Evolutionary conservation across 768 basidiomycete species (phyloP).

Genomic region (Scleroderma bovista): DNA sequence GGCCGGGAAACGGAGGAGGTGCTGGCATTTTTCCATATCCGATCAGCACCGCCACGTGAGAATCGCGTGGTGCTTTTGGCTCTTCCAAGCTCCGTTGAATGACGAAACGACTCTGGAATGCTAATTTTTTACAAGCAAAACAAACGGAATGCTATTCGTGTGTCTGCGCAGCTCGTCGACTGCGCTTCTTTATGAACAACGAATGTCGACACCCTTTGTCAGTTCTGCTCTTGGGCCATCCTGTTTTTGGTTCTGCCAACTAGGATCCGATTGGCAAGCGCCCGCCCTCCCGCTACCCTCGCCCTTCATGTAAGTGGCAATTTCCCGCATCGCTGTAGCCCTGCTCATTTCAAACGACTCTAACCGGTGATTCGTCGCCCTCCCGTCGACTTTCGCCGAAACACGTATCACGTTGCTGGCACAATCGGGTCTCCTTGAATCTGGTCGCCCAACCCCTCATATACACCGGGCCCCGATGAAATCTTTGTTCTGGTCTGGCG

Average conservation of each 20-base stretch:
- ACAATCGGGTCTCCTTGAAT: too few relatives aligned
- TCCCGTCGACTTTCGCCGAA: not conserved
- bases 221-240: too few relatives aligned
- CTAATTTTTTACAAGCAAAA: too few relatives aligned
- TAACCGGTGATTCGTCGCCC: not conserved
- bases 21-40: not conserved
- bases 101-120: too few relatives aligned
- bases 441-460: too few relatives aligned
- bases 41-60: conserved; percentile 4
- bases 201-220: not conserved
- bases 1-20: not conserved
- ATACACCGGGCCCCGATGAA: not conserved
- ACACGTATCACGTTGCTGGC: not conserved
- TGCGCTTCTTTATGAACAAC: not conserved
- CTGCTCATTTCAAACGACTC: not conserved
- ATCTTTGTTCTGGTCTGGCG: too few relatives aligned
- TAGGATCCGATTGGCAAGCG: not conserved
- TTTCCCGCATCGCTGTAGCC: not conserved
- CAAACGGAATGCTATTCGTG: too few relatives aligned
- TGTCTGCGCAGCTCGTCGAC: not conserved
- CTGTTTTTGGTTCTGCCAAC: not conserved
- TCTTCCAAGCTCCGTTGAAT: not conserved
- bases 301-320: not conserved
- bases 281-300: not conserved
- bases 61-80: conserved; percentile 2